Base-by-base conservation (phyloP, 1,139 yeast species). In the Magnusiomyces suaveolens region DNA sequence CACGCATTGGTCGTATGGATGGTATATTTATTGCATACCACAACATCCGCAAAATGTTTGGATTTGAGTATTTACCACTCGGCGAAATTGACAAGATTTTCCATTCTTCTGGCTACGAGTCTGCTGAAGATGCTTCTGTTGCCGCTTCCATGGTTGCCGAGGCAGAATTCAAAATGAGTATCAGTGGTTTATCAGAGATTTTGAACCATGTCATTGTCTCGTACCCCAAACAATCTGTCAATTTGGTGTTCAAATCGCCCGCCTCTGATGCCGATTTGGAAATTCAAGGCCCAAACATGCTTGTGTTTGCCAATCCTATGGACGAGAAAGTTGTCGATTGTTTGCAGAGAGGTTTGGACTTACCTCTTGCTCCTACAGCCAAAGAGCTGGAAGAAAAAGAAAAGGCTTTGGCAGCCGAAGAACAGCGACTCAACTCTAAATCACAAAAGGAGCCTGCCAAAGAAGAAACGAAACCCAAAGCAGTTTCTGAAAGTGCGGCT, bases 1-100 rank as follows among this genome's bases (percentile, higher is more conserved):
- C 97, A 0, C 76, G 97, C 59, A 86, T 92, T 50, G 98, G 98
- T 1, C 83, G 86, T 63, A 92, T 92, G 98, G 97, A 90, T 68
- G 98, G 98, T 4, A 88, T 92, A 3, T 89, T 87, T 62, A 75
- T 92, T 25, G 96, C 96, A 0, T 92, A 84, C 66, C 98, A 92
- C 69, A 92, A 89, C 66, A 77, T 89, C 54, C 77, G 80, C 46
- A 75, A 82, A 48, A 80, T 90, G 64, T 87, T 92, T 69, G 98
- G 97, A 2, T 92, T 89, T 69, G 92, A 89, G 67, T 92, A 92
- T 68, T 69, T 92, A 29, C 92, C 96, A 1, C 70, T 89, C 51
- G 71, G 74, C 3, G 87, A 83, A 43, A 77, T 92, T 60, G 97
- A 92, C 66, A 72, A 72, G 60, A 72, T 78, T 24, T 72, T 77